Base-by-base conservation (phyloP, 441 rosid genomes). In the Erodium moschatum region DNA sequence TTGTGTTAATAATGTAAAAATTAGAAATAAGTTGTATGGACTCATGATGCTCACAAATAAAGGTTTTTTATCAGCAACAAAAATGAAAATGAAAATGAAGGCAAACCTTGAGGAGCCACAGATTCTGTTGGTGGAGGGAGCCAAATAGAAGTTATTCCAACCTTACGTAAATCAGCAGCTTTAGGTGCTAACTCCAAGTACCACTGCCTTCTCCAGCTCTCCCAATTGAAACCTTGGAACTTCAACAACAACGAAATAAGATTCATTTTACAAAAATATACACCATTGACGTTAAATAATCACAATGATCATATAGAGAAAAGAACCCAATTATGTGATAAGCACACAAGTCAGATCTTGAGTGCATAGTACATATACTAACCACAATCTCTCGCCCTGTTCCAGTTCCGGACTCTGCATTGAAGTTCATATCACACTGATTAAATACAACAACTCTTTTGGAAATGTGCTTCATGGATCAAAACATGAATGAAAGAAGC, bases 221-320 rank as follows among this genome's bases (percentile, higher is more conserved):
- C 87, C 87, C 87, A 81, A 40, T 83, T 83, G 76, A 83, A 83
- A 70, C 81, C 87, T 83, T 83, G 87, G 68, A 83, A 78, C 86
- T 83, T 81, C 69, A 74, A 56, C 42, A 76, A 42, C 60, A 65
- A 66, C 46, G 67, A 69, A 74, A 60, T 58, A 68, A 52, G 15
- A 12, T 15, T 19, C 69, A 42, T 15, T 42, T 56, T 6, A 56
- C 27, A 24, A 56, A 29, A 6, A 56, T n/a, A 18, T 19, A 19
- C 27, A 19, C 63, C 27, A 20, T 56, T 20, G 15, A 50, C 6
- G 18, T 50, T 15, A 50, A 50, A 50, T 50, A n/a, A 35, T 35
- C 40, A 35, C 58, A 0, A 3, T 50, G 20, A 6, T 54, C 16
- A 54, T 54, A 0, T 54, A 16, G 61, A 16, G 21, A 5, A 54